A percentile compares a stretch with the other conserved stretches of the same genome.
phyloP scores from a whole-genome alignment of 352 stramenopile genomes.

The Phytopythium litorale region DNA sequence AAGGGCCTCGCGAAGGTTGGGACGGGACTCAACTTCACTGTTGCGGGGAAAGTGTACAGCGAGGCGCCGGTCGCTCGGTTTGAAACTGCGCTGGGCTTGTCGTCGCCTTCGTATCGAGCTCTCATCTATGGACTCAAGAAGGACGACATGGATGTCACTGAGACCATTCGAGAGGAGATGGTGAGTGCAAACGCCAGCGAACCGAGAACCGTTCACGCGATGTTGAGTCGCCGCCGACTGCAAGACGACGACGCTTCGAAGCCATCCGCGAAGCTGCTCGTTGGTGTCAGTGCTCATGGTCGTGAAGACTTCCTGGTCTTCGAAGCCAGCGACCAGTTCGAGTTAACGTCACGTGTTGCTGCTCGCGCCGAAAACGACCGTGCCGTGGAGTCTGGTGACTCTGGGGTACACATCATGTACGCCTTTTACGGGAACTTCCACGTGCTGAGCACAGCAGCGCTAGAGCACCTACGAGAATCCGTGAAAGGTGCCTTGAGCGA shows the following conservation, averaged over 20 bases:
- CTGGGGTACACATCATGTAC: constrained; percentile 12
- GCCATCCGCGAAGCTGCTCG: constrained; percentile 15
- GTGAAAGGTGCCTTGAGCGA: background rate
- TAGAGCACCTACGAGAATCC: constrained; percentile 21
- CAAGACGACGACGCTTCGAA: background rate
- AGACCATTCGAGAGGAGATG: constrained; percentile 15
- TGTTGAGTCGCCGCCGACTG: constrained; percentile 6
- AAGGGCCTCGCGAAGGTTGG: constrained; percentile 59
- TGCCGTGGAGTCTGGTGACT: background rate
- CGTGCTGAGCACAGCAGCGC: constrained; percentile 19
- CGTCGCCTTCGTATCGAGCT: constrained; percentile 17
- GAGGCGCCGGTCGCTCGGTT: constrained; percentile 25
- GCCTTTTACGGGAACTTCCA: constrained; percentile 60
- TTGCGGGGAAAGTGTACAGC: constrained; percentile 64
- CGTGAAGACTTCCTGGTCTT: constrained; percentile 21
- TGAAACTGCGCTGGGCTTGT: constrained; percentile 7
- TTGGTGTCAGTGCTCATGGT: constrained; percentile 17
- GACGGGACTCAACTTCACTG: constrained; percentile 66
- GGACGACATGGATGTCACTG: constrained; percentile 27
- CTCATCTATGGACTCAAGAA: constrained; percentile 40
- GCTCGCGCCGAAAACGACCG: background rate
- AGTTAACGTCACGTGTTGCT: constrained; percentile 5
- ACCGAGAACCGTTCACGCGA: constrained; percentile 7
- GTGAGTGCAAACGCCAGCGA: background rate
- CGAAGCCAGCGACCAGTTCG: constrained; percentile 24